Evolutionary conservation across 305 asterid species (phyloP), one percentile per base, ranked within the genome.

Genomic region (Petunia hybrid): DNA sequence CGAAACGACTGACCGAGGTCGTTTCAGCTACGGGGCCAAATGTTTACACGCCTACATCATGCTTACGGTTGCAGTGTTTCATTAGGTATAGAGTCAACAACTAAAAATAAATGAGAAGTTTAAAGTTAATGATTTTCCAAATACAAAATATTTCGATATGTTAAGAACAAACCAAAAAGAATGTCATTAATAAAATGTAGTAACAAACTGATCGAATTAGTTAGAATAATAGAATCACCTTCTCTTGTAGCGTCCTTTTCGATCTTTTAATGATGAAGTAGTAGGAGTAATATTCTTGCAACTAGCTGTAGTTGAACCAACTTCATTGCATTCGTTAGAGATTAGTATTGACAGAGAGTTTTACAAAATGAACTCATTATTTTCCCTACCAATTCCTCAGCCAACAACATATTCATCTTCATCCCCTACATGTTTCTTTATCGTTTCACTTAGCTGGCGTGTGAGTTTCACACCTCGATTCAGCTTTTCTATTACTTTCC

Each of bases 191-290:
- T 67, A 68, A 66, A 0, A 57, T n/a, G 36, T 14, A 57, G 0
- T 14, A n/a, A n/a, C n/a, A n/a, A n/a, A n/a, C n/a, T n/a, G n/a
- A n/a, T n/a, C 6, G 4, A n/a, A n/a, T 1, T 57, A 14, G 6
- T 57, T 13, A 57, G 6, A 57, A 57, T n/a, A n/a, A 1, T n/a
- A 67, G 0, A 43, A 69, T 76, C 3, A 91, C 95, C 89, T 91
- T 85, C 93, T 87, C 87, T 91, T 91, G 89, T 88, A 90, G 86
- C 89, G 85, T 48, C 93, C 95, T 67, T 92, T 83, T 78, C 87
- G 90, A 82, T 90, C 93, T 82, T 88, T 91, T 0, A 81, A 16
- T 16, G 84, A 45, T 43, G 86, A 87, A 42, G 83, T 80, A n/a
- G n/a, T n/a, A n/a, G n/a, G n/a, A n/a, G n/a, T n/a, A n/a, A n/a